A percentile compares a stretch with the other conserved stretches of the same genome.
Evolutionary conservation across 805 yeast species (phyloP).

Genomic region (Myxozyma melibiosi): DNA sequence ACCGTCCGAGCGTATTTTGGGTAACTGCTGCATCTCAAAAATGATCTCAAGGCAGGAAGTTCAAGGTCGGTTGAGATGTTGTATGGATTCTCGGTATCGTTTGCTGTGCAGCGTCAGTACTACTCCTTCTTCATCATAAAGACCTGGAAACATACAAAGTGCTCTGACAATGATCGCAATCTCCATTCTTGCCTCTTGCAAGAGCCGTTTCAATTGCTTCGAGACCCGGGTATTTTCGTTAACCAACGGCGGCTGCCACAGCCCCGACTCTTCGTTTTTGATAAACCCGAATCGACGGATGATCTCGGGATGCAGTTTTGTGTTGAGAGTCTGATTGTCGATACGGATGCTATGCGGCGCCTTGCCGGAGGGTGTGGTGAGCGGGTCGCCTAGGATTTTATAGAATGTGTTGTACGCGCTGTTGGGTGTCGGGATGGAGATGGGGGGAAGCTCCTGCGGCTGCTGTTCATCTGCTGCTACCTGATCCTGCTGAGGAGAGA

Average conservation of each 20-base stretch:
- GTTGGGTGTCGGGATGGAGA: neutral
- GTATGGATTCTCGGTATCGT: constrained; percentile 16
- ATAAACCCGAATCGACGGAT: constrained; percentile 40
- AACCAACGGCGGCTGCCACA: constrained; percentile 26
- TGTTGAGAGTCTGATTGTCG: constrained; percentile 53
- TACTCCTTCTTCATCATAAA: too few species aligned
- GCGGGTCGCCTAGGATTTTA: constrained; percentile 69
- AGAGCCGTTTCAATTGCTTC: neutral
- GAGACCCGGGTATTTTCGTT: constrained; percentile 14
- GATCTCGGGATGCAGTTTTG: constrained; percentile 59
- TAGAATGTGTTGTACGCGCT: constrained; percentile 60
- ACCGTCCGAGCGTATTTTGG: constrained; percentile 5
- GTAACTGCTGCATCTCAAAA: constrained; percentile 5
- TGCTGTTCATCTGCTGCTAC: neutral
- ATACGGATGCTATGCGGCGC: constrained; percentile 59
- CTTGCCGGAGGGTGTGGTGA: constrained; percentile 49
- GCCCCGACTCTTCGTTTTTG: constrained; percentile 12
- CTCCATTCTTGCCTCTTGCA: constrained; percentile 22
- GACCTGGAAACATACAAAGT: neutral
- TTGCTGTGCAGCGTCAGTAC: too few species aligned
- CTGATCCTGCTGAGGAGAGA: constrained; percentile 27
- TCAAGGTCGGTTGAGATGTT: constrained; percentile 21
- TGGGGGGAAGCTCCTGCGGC: neutral
- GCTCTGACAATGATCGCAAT: constrained; percentile 18
- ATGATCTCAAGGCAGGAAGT: constrained; percentile 1